phyloP scores from a whole-genome alignment of 2,329 filamentous ascomycete genomes.

The Ilyonectria mors-panacis region DNA sequence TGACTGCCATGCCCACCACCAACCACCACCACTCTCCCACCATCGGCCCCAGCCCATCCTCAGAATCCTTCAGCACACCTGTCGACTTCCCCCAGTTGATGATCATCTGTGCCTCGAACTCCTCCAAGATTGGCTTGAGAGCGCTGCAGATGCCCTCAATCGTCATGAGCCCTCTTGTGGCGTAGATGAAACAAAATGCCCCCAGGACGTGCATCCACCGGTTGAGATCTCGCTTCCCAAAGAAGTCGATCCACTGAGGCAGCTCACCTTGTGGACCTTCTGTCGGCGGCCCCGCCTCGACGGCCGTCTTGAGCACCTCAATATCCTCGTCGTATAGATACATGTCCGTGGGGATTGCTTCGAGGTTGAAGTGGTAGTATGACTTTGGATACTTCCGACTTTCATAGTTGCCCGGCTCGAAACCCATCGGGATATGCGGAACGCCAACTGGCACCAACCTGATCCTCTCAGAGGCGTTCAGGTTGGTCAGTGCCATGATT shows the following conservation, averaged over 20 bases:
- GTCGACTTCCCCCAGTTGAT: conserved; percentile 71
- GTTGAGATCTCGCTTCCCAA: conserved; percentile 69
- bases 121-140: conserved; percentile 72
- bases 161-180: conserved; percentile 72
- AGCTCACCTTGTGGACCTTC: conserved; percentile 64
- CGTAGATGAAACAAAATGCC: conserved; percentile 73
- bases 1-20: conserved; percentile 58
- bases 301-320: conserved; percentile 56
- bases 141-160: conserved; percentile 67
- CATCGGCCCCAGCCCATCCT: conserved; percentile 58
- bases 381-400: conserved; percentile 77
- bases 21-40: conserved; percentile 80
- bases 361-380: conserved; percentile 75
- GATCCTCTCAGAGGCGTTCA: conserved; percentile 73
- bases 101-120: conserved; percentile 73
- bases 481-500: conserved; percentile 76
- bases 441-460: conserved; percentile 68
- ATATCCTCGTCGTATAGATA: conserved; percentile 72
- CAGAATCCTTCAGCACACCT: conserved; percentile 64
- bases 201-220: conserved; percentile 77
- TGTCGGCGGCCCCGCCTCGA: conserved; percentile 58
- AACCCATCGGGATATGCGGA: conserved; percentile 77
- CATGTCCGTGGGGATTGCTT: conserved; percentile 72
- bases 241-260: conserved; percentile 82
- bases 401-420: conserved; percentile 80